Conservation (phyloP, 2,329 filamentous ascomycete genomes). For the Pleurostoma richardsiae region DNA sequence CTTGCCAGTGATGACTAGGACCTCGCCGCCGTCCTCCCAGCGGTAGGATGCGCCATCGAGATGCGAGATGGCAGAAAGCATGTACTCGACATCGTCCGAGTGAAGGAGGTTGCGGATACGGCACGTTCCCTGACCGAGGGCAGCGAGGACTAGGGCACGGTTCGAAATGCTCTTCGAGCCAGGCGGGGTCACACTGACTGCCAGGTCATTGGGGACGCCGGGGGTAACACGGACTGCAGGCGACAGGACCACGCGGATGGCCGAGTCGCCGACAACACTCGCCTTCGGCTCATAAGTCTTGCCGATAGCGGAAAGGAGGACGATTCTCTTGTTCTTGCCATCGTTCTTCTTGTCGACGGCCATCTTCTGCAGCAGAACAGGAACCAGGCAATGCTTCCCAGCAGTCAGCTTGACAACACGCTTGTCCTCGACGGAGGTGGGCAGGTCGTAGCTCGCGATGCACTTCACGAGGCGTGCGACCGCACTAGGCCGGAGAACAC, state of each 20-base stretch:
- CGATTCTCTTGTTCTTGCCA: conserved; percentile 91
- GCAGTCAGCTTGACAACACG: conserved; percentile 77
- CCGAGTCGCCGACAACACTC: conserved; percentile 79
- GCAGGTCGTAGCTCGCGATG: conserved; percentile 88
- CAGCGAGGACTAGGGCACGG: conserved; percentile 87
- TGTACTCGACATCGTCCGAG: conserved; percentile 95
- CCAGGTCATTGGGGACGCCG: conserved; percentile 59
- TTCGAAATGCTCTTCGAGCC: conserved; percentile 99
- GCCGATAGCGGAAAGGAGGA: conserved; percentile 85
- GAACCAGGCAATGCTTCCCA: conserved; percentile 81
- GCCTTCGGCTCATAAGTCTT: conserved; percentile 82
- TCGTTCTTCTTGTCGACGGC: conserved; percentile 99
- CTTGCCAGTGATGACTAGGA: conserved; percentile 83
- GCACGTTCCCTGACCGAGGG: conserved; percentile 79
- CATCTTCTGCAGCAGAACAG: conserved; percentile 87
- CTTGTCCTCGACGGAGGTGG: conserved; percentile 79
- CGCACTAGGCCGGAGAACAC: conserved; percentile 77
- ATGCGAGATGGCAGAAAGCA: conserved; percentile 85
- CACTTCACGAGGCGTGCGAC: conserved; percentile 89
- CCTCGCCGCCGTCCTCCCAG: conserved; percentile 93
- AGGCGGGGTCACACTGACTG: conserved; percentile 77
- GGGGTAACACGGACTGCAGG: conserved; percentile 71
- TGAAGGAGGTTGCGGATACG: conserved; percentile 89
- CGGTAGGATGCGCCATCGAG: conserved; percentile 83
- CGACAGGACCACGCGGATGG: conserved; percentile 79